These are phyloP conservation scores for Ophiostoma australiae DNA, from an alignment of 2,329 filamentous ascomycete species.

Conservation along the genomic window DNA sequence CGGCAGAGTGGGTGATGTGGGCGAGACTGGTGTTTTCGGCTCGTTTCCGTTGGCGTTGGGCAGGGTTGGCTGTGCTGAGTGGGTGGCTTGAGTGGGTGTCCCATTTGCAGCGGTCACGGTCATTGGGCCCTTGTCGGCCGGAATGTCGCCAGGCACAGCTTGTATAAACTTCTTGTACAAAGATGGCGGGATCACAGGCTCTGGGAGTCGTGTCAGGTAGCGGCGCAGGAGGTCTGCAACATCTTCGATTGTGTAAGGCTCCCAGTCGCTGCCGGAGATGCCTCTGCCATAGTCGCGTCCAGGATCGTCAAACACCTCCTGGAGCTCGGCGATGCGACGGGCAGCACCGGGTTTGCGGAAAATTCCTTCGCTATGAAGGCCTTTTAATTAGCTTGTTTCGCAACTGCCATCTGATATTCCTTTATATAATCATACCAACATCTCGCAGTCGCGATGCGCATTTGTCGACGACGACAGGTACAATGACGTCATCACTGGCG, in stretches of 20 bases:
- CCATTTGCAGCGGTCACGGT: background rate
- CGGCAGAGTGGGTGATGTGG: background rate
- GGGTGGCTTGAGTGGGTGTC: background rate
- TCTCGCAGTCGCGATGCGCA: conserved; percentile 8
- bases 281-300: background rate
- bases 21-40: background rate
- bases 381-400: background rate
- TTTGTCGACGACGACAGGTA: conserved; percentile 11
- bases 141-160: background rate
- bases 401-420: too few species aligned
- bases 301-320: conserved; percentile 15
- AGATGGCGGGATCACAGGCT: background rate
- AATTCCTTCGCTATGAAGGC: background rate
- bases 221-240: conserved; percentile 13
- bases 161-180: background rate
- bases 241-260: conserved; percentile 10
- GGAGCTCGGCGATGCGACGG: conserved; percentile 16
- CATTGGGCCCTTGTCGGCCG: background rate
- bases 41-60: background rate
- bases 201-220: conserved; percentile 11
- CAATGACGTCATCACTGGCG: conserved; percentile 7
- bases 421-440: background rate
- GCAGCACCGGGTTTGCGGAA: conserved; percentile 11
- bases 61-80: background rate
- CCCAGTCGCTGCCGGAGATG: conserved; percentile 12